Conservation (phyloP, 805 yeast species). For the Debaryomyces maramus region DNA sequence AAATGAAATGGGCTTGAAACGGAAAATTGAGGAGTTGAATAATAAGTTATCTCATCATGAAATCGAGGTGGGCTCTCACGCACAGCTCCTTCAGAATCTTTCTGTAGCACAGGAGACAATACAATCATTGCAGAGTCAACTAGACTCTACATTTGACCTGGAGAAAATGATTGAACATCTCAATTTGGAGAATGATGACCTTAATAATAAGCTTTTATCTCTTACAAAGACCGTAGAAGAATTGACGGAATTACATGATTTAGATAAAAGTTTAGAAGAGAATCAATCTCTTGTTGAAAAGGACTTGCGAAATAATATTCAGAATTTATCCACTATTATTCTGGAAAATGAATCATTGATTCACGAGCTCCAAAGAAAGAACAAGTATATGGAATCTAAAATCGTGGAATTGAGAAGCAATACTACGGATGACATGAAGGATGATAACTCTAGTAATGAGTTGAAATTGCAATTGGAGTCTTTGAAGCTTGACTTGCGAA, state of each 20-base stretch:
- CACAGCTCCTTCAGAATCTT: conserved; percentile 1
- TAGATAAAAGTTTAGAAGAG: conserved; percentile 53
- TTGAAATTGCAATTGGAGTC: conserved; percentile 14
- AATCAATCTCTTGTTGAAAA: conserved; percentile 42
- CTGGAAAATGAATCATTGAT: conserved; percentile 16
- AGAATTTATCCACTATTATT: conserved; percentile 15
- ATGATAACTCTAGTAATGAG: neutral
- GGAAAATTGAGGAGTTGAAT: conserved; percentile 18
- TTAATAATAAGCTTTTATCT: conserved; percentile 29
- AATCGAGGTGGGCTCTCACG: neutral
- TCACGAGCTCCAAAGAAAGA: conserved; percentile 18
- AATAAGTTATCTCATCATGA: neutral
- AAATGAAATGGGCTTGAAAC: conserved; percentile 22
- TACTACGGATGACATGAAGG: neutral
- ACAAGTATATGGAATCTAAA: conserved; percentile 18
- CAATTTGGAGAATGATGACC: conserved; percentile 34
- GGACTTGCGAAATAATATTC: conserved; percentile 43
- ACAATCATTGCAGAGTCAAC: conserved; percentile 26
- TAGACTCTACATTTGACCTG: conserved; percentile 37
- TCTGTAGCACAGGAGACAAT: conserved; percentile 25
- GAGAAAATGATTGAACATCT: conserved; percentile 35
- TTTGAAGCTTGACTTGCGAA: conserved; percentile 16
- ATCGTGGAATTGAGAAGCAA: conserved; percentile 17
- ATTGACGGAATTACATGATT: conserved; percentile 48
- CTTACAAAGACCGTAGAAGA: conserved; percentile 44